These are phyloP conservation scores for Excoecaria agallocha DNA, from an alignment of 345 rosid genomes.

Conservation along the genomic window DNA sequence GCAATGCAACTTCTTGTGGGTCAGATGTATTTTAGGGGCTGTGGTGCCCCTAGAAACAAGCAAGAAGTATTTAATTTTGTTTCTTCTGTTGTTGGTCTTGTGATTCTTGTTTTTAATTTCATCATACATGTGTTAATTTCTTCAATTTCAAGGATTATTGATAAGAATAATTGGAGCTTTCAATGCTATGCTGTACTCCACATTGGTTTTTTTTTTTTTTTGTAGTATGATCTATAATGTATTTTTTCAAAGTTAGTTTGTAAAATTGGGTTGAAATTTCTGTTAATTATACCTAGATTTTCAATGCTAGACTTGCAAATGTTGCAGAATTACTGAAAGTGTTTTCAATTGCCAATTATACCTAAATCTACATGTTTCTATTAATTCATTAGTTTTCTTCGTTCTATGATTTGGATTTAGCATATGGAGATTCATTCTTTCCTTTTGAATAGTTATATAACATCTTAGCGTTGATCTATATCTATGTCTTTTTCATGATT, in stretches of 20 bases:
- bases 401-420: background rate
- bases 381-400: background rate
- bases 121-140: background rate
- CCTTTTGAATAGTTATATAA: background rate
- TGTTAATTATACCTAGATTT: background rate
- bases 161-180: background rate
- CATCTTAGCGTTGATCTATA: background rate
- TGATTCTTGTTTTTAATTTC: background rate
- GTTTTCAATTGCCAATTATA: background rate
- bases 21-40: slow-evolving; percentile 78
- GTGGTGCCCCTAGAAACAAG: slow-evolving; percentile 67
- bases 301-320: background rate
- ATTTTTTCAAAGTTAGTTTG: too few relatives aligned
- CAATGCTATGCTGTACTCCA: background rate
- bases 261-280: background rate
- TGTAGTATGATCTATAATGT: too few relatives aligned
- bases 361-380: background rate
- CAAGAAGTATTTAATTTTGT: slow-evolving; percentile 44
- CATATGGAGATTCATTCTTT: background rate
- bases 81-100: background rate
- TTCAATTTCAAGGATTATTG: background rate
- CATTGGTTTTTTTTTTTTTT: background rate
- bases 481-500: background rate
- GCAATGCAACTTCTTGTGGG: slow-evolving; percentile 81
- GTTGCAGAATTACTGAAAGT: background rate